Evolutionary conservation across 140 eudicot species (phyloP), one percentile per base, ranked within the genome.

Genomic region (Ambrosia hybrid): DNA sequence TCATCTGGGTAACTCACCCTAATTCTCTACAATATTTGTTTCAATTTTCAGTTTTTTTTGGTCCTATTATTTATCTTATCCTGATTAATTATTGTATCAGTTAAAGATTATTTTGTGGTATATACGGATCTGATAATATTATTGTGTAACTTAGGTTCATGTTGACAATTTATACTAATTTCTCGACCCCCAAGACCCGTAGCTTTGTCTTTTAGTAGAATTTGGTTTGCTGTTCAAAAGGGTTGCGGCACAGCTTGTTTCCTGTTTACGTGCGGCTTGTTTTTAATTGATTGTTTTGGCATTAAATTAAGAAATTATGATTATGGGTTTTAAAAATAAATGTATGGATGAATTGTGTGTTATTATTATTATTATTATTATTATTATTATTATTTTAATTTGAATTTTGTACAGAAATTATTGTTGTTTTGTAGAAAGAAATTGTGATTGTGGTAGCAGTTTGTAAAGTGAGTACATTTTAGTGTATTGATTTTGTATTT

Each of bases 71-170:
- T 43, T 56, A 13, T 56, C 34, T 66, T 66, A 10, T 51, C 13
- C 9, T 63, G 14, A 53, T 56, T 15, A 39, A 26, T 39, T 53
- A 39, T 39, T 14, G 15, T 16, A 41, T 36, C 30, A 16, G 34
- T 17, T 73, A 2, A 5, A 39, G 12, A 39, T 74, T 75, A 51
- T 67, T 43, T 21, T 66, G 68, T 56, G 43, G 16, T 67, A 46
- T 67, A 56, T 67, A 57, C 80, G 80, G 80, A 75, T 75, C 80
- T 75, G 68, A 45, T 41, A 37, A 56, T 66, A 65, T 59, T 74
- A 9, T 21, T 9, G 57, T 12, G 57, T 52, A 74, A 65, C 65
- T 55, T 39, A 9, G 53, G 53, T 48, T 48, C 46, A 41, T 41
- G 8, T 30, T 30, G 34, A 30, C 0, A 30, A 30, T 2, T 30